These are phyloP conservation scores for Selenicereus undatus DNA, from an alignment of 148 eudicot genomes.

Conservation along the genomic window DNA sequence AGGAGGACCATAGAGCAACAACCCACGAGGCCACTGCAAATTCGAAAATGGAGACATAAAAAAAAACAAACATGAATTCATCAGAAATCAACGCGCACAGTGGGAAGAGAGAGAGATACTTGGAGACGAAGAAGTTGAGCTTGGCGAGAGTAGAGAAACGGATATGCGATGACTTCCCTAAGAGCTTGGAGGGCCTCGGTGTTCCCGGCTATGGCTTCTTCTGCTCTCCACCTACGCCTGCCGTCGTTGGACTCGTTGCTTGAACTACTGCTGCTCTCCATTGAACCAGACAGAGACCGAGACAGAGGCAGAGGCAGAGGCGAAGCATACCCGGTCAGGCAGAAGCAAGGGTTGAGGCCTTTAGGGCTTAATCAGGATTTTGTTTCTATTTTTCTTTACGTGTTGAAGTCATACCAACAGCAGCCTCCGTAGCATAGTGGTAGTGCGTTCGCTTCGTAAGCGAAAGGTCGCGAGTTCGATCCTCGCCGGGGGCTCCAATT, in stretches of 20 bases:
- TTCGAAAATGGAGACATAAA: not conserved
- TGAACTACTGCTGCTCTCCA: slow-evolving; percentile 24
- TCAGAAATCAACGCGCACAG: not conserved
- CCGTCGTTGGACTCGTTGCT: slow-evolving; percentile 5
- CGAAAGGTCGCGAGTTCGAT: slow-evolving; percentile 65
- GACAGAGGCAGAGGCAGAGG: not conserved
- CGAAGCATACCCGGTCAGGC: not conserved
- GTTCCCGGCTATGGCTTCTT: slow-evolving; percentile 77
- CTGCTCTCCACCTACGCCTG: slow-evolving; percentile 51
- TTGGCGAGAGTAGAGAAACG: slow-evolving; percentile 50
- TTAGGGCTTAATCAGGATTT: not conserved
- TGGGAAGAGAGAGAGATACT: slow-evolving; percentile 31
- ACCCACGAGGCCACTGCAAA: slow-evolving; percentile 79
- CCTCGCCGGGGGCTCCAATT: slow-evolving; percentile 24
- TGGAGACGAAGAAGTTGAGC: slow-evolving; percentile 63
- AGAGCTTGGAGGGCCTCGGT: slow-evolving; percentile 69
- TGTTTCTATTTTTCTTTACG: not conserved
- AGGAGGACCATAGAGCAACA: slow-evolving; percentile 92
- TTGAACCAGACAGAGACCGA: not conserved
- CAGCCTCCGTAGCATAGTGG: slow-evolving; percentile 27
- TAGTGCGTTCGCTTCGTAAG: slow-evolving; percentile 67
- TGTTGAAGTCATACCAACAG: too few species aligned
- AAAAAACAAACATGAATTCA: not conserved
- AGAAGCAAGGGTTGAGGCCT: not conserved
- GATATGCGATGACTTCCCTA: slow-evolving; percentile 70